These are phyloP conservation scores for Pterula multifida DNA, from an alignment of 1,284 basidiomycete genomes.

Conservation along the genomic window DNA sequence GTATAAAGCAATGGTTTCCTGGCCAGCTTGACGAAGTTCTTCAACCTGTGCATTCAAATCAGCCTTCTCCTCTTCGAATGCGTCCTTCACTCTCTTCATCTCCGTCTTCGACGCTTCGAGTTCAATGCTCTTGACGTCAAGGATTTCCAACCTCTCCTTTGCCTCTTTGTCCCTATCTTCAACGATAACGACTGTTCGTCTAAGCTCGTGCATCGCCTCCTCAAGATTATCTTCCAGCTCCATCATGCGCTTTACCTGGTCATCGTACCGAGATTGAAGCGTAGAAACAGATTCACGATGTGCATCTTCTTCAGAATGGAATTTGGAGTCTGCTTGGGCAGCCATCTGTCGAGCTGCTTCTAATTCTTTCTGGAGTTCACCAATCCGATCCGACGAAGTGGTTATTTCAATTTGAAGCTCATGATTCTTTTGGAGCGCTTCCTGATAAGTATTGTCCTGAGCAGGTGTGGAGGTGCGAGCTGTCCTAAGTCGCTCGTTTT, in stretches of 20 bases:
- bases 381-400: constrained; percentile 26
- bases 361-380: constrained; percentile 31
- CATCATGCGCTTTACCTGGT: not conserved
- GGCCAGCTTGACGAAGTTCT: constrained; percentile 69
- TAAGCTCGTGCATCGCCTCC: constrained; percentile 27
- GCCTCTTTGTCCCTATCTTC: constrained; percentile 27
- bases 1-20: constrained; percentile 89
- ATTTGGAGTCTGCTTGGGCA: not conserved
- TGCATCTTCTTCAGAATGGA: not conserved
- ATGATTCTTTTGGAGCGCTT: constrained; percentile 13
- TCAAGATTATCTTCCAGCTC: constrained; percentile 27
- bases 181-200: not conserved
- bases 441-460: constrained; percentile 27
- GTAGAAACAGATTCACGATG: not conserved
- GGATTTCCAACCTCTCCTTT: constrained; percentile 14
- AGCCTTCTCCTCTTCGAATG: constrained; percentile 53
- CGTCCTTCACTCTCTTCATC: constrained; percentile 13
- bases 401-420: constrained; percentile 8
- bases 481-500: constrained; percentile 32
- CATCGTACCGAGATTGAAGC: not conserved
- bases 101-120: not conserved
- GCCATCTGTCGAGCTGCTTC: constrained; percentile 20
- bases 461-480: constrained; percentile 14
- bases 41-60: constrained; percentile 66
- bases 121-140: not conserved